Percentiles rank a stretch among this genome's conserved stretches.
Evolutionary conservation across 192 early-diverging fungal species (phyloP).

Genomic region (Coemansia sp.): DNA sequence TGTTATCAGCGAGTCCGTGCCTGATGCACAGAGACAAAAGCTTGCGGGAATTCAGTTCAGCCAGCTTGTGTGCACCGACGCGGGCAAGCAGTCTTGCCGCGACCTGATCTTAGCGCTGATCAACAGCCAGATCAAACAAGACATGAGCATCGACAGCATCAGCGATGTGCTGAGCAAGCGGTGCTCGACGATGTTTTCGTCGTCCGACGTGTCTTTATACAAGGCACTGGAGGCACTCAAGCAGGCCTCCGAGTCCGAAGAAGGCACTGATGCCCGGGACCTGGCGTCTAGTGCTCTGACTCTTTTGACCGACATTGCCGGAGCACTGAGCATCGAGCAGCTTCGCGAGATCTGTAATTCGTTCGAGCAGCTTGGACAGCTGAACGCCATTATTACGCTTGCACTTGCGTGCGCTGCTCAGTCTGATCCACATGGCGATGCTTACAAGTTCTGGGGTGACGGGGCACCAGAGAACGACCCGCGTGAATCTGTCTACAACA

Average conservation of each 20-base stretch:
- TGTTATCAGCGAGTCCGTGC: constrained; percentile 51
- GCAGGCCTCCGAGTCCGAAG: constrained; percentile 52
- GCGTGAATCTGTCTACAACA: constrained; percentile 44
- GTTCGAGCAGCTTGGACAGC: constrained; percentile 54
- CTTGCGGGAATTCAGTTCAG: constrained; percentile 60
- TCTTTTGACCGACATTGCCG: constrained; percentile 55
- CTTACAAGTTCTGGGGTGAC: constrained; percentile 59
- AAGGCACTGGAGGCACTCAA: constrained; percentile 63
- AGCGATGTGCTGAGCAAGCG: constrained; percentile 63
- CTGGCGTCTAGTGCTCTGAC: constrained; percentile 52
- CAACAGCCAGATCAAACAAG: constrained; percentile 60
- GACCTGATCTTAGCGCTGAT: constrained; percentile 69
- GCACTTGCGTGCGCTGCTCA: constrained; percentile 61
- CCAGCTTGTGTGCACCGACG: constrained; percentile 55
- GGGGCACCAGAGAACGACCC: constrained; percentile 56
- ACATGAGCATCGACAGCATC: constrained; percentile 59
- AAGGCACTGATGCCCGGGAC: constrained; percentile 46
- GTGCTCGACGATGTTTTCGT: constrained; percentile 67
- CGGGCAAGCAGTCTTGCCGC: constrained; percentile 60
- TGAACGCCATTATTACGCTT: constrained; percentile 54
- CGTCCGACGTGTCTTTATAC: constrained; percentile 67
- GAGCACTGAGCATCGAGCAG: constrained; percentile 45
- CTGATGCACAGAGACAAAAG: constrained; percentile 49
- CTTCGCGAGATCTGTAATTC: constrained; percentile 56
- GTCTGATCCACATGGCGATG: constrained; percentile 61